Base-by-base conservation (phyloP, 1,139 yeast genomes). In the Kluyveromyces marxianus region DNA sequence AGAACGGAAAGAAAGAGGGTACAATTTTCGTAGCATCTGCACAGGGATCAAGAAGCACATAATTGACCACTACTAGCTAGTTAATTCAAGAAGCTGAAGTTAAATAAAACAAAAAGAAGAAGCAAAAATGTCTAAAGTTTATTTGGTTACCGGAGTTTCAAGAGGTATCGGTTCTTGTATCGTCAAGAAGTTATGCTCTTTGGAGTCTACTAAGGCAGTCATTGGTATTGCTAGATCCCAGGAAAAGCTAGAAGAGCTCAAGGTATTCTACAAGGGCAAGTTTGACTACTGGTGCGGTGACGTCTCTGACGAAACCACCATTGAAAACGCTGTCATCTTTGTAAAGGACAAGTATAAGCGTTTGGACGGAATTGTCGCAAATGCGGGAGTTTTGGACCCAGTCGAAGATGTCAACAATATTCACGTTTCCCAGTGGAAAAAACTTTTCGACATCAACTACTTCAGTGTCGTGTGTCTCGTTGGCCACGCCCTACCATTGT, bases 351-450 rank as follows among this genome's bases (percentile, higher is more conserved):
- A 70, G 48, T 82, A 75, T 58, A 92, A 89, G 3, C 48, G 48
- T 26, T 44, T 62, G 14, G 80, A 85, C 57, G 79, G 92, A 0
- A 63, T 88, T 4, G 75, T 92, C 40, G 81, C 89, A 48, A 90
- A 92, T 66, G 97, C 97, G 2, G 97, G 97, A 2, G 79, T 83
- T 0, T 68, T 92, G 50, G 90, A 81, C 27, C 96, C 97, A 0
- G 95, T 90, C 3, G 75, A 37, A 60, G 66, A 37, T 21, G 63
- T 67, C 6, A 54, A 57, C 7, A 44, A 63, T 7, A 73, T 81
- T 4, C 68, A 76, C 44, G 60, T 82, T 2, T 66, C 59, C 2
- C 72, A 68, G 27, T 86, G 96, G 94, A 77, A 74, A 53, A 59
- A 61, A 41, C 70, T 83, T 32, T 90, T 77, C 57, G 89, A 89